Evolutionary conservation across 257 asterid genomes (phyloP).

Genomic region (Solanum pennellii): DNA sequence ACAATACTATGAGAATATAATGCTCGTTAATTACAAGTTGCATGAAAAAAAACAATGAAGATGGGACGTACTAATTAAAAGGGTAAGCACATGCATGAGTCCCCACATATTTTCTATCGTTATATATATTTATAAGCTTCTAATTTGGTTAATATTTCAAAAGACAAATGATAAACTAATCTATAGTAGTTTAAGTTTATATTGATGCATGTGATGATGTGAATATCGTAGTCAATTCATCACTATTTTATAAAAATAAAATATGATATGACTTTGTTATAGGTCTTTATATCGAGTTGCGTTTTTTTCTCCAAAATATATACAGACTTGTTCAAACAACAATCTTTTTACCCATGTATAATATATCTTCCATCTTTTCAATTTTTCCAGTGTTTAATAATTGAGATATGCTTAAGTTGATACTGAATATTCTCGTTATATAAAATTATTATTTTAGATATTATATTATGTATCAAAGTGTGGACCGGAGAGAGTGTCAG

Average conservation of each 20-base stretch:
- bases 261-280: background rate
- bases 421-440: background rate
- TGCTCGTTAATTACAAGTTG: background rate
- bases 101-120: background rate
- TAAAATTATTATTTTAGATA: background rate
- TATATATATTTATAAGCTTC: background rate
- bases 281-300: background rate
- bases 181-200: no score
- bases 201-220: background rate
- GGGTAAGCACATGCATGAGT: background rate
- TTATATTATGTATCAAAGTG: background rate
- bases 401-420: background rate
- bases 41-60: background rate
- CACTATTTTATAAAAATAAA: background rate
- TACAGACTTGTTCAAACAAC: background rate
- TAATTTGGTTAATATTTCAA: background rate
- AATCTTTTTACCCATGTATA: background rate
- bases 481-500: background rate
- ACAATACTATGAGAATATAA: background rate
- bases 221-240: background rate
- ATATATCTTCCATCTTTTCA: background rate
- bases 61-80: background rate
- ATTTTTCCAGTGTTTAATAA: background rate
- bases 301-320: background rate
- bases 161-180: background rate